Evolutionary conservation across 768 basidiomycete genomes (phyloP).

Genomic region (Guyanaporus albipodus): DNA sequence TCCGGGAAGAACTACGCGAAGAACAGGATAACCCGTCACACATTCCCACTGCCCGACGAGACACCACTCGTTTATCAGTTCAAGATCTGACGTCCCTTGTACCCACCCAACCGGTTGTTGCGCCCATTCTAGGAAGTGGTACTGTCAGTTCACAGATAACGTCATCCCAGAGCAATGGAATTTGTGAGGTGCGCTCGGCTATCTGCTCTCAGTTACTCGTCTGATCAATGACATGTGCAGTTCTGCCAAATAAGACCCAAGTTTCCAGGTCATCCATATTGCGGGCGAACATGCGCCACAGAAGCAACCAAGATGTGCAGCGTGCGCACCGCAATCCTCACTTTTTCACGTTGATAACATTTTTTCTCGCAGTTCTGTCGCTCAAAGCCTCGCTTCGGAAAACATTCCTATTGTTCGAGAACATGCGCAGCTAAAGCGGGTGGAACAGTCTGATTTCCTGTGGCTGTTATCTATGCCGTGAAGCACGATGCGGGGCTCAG

Average conservation of each 20-base stretch:
- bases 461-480: neutral
- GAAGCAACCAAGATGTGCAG: slow-evolving; percentile 36
- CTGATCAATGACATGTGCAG: slow-evolving; percentile 30
- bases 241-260: slow-evolving; percentile 57
- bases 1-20: slow-evolving; percentile 51
- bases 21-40: slow-evolving; percentile 25
- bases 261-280: slow-evolving; percentile 55
- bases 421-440: slow-evolving; percentile 28
- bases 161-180: slow-evolving; percentile 10
- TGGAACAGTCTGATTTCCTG: slow-evolving; percentile 10
- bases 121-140: neutral
- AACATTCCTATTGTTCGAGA: slow-evolving; percentile 33
- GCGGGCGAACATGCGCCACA: slow-evolving; percentile 61
- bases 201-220: neutral
- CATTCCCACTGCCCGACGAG: slow-evolving; percentile 27
- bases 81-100: slow-evolving; percentile 30
- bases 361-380: slow-evolving; percentile 23
- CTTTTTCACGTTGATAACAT: slow-evolving; percentile 3
- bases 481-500: neutral
- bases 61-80: slow-evolving; percentile 29
- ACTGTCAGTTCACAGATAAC: neutral
- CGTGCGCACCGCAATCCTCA: slow-evolving; percentile 13
- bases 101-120: slow-evolving; percentile 2
- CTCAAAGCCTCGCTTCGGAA: slow-evolving; percentile 30
- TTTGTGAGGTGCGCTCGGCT: slow-evolving; percentile 29